A percentile compares a stretch with the other conserved stretches of the same genome.
These are phyloP conservation scores for Penicillium fimorum DNA, from an alignment of 495 filamentous ascomycete species.

Conservation along the genomic window DNA sequence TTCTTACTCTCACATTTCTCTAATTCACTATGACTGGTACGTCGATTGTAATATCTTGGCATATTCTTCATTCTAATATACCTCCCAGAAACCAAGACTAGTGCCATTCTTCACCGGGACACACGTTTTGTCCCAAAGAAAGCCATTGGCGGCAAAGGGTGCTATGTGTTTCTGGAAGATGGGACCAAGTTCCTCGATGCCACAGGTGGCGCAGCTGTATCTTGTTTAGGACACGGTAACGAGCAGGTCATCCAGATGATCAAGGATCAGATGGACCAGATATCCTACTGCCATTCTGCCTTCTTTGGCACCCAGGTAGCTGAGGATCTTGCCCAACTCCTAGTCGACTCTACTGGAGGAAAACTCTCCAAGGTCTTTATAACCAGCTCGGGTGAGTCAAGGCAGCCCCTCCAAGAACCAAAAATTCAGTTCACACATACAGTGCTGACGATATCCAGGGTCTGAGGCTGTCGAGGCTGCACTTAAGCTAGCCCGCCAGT, in stretches of 20 bases:
- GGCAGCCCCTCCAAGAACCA: neutral
- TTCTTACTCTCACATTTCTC: neutral
- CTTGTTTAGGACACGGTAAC: conserved; percentile 51
- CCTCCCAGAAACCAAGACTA: conserved; percentile 16
- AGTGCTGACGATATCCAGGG: conserved; percentile 36
- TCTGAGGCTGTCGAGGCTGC: conserved; percentile 72
- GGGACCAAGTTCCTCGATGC: conserved; percentile 65
- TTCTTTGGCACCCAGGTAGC: conserved; percentile 49
- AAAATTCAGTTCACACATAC: neutral
- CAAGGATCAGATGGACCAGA: conserved; percentile 45
- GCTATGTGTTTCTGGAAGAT: conserved; percentile 52
- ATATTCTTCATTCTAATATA: conserved; percentile 5
- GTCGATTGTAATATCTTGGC: neutral
- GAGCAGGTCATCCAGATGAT: conserved; percentile 46
- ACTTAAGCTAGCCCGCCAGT: conserved; percentile 63
- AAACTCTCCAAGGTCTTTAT: conserved; percentile 47
- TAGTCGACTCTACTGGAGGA: conserved; percentile 48
- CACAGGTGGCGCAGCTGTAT: conserved; percentile 51
- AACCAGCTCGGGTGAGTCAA: conserved; percentile 56
- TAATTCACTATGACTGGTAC: conserved; percentile 1
- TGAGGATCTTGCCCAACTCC: conserved; percentile 43
- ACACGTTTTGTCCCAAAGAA: conserved; percentile 41
- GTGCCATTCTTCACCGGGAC: conserved; percentile 45
- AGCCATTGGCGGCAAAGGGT: conserved; percentile 44
- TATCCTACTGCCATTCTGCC: conserved; percentile 55